These are phyloP conservation scores for Epichloe hybrida DNA, from an alignment of 2,329 filamentous ascomycete species.

Conservation along the genomic window DNA sequence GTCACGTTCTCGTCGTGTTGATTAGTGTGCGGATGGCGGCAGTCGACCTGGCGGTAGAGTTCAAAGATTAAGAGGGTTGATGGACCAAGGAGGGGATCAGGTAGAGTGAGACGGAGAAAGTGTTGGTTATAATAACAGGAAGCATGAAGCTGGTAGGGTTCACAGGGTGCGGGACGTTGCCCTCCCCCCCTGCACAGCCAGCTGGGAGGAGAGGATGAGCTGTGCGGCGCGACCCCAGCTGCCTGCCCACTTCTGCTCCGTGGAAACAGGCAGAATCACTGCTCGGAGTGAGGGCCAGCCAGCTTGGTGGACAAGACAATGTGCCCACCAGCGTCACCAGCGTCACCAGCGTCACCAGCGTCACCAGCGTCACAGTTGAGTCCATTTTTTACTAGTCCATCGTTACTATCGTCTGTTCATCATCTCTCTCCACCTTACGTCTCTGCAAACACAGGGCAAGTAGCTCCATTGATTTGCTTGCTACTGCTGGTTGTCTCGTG, in stretches of 20 bases:
- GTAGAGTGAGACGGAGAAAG: background rate
- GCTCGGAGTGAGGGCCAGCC: background rate
- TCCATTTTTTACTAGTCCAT: background rate
- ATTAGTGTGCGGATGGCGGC: background rate
- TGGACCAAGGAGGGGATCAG: background rate
- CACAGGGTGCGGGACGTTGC: constrained; percentile 1
- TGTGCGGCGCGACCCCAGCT: background rate
- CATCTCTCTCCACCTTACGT: background rate
- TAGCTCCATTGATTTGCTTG: background rate
- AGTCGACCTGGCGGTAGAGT: background rate
- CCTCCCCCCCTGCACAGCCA: constrained; percentile 1
- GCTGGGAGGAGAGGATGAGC: background rate
- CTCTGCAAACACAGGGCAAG: background rate
- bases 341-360: background rate
- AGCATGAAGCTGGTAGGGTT: background rate
- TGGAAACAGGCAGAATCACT: constrained; percentile 17
- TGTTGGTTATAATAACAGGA: background rate
- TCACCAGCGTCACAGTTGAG: background rate
- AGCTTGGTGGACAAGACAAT: background rate
- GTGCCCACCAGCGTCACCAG: background rate
- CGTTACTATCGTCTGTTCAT: background rate
- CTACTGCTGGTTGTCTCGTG: constrained; percentile 11
- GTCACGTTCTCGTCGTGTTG: background rate
- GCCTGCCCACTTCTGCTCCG: constrained; percentile 8
- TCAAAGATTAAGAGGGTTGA: background rate